phyloP scores from a whole-genome alignment of 805 yeast genomes.

The Groenewaldozyma salmanticensis region DNA sequence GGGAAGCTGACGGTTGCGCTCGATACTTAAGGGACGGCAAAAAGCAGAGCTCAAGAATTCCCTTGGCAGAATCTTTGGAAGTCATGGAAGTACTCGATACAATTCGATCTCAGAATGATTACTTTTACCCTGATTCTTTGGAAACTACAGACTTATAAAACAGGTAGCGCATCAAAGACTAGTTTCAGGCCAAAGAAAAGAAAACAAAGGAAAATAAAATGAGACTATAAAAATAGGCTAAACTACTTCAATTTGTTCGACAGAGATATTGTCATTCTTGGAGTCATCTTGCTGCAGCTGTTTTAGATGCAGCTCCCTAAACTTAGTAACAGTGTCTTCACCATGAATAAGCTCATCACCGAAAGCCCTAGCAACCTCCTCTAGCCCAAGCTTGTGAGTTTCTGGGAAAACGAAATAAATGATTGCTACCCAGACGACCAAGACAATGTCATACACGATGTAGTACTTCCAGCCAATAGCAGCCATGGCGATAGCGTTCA shows the following conservation, averaged over 20 bases:
- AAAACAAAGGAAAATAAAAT: no score
- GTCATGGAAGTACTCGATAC: conserved; percentile 42
- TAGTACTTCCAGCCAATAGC: conserved; percentile 37
- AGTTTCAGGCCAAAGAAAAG: no score
- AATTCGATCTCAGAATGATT: conserved; percentile 35
- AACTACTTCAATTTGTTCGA: no score
- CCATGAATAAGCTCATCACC: no score
- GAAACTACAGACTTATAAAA: no score
- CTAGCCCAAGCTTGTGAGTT: conserved; percentile 34
- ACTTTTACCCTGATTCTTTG: conserved; percentile 35
- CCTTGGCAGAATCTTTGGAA: conserved; percentile 38
- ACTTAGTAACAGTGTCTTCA: no score
- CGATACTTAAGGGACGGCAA: conserved; percentile 34
- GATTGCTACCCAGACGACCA: conserved; percentile 23
- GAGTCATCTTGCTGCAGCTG: no score
- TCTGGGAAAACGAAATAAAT: conserved; percentile 34
- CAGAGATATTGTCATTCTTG: no score
- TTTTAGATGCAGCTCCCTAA: no score
- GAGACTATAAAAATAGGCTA: no score
- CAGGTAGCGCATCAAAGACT: no score
- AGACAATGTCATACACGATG: conserved; percentile 25
- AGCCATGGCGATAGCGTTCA: conserved; percentile 33
- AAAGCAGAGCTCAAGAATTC: conserved; percentile 29
- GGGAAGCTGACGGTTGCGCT: conserved; percentile 48
- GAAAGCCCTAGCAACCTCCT: conserved; percentile 34